These are phyloP conservation scores for Mycena kentingensis DNA, from an alignment of 768 basidiomycete species.

Conservation along the genomic window DNA sequence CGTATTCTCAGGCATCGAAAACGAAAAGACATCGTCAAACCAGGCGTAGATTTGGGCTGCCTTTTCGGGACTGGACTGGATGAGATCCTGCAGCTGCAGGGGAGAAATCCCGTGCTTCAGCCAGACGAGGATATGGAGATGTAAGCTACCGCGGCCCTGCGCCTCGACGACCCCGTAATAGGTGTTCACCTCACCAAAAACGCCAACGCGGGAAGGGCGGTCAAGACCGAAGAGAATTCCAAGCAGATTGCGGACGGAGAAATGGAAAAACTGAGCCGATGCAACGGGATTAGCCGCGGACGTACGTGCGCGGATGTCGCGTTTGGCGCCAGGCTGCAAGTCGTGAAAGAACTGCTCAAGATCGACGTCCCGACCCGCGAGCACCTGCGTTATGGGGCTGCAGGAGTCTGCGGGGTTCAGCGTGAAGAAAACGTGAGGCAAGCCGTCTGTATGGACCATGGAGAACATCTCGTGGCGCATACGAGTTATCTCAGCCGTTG, in stretches of 20 bases:
- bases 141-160: neutral
- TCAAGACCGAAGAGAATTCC: neutral
- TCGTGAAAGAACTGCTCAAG: conserved; percentile 8
- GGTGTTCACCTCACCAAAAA: neutral
- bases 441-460: conserved; percentile 3
- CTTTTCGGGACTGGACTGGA: neutral
- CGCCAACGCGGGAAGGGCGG: neutral
- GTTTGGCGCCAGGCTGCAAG: too few species aligned
- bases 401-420: conserved; percentile 9
- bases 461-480: conserved; percentile 12
- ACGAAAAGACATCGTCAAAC: neutral
- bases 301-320: too few species aligned
- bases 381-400: conserved; percentile 11
- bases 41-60: neutral
- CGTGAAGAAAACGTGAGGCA: conserved; percentile 11
- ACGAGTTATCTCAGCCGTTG: conserved; percentile 1
- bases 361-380: conserved; percentile 12
- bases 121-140: neutral
- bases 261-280: too few species aligned
- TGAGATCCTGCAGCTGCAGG: neutral
- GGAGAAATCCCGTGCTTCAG: neutral
- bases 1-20: neutral
- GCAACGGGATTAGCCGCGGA: too few species aligned
- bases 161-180: neutral
- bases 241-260: too few species aligned